Base-by-base conservation (phyloP, 2,329 filamentous ascomycete species). In the Penicillium corylophilum region DNA sequence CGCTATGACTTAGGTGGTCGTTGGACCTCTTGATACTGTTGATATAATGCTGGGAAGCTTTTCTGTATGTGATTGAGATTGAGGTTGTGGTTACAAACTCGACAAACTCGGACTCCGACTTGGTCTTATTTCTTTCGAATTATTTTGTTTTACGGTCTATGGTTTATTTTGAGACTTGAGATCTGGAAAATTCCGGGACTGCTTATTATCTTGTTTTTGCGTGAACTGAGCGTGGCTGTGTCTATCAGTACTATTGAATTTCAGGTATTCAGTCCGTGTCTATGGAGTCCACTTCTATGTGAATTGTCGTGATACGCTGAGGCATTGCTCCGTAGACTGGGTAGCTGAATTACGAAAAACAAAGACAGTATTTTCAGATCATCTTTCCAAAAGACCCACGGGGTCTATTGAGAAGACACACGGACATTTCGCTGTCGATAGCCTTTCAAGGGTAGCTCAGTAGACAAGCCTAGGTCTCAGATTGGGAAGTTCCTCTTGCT, bases 1-100 rank as follows among this genome's bases (percentile, higher is more conserved):
- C 51, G 69, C 70, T 8, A 55, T 72, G 54, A 59, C 65, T 44
- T 72, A 60, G 46, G 52, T 22, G 29, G 41, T 31, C 35, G 33
- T 16, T 15, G 5, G 9, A 35, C 5, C 35, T 7, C 9, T 12
- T 18, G 10, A 18, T 28, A 28, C 7, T 9, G 16, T 36, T 18
- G 35, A 38, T 38, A 38, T 13, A 38, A 22, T 22, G 18, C 16
- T 38, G 18, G 5, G 7, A n/a, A 5, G 35, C 18, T 18, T 12
- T 36, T 36, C 16, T 20, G 4, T 22, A 8, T 28, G 26, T 12
- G 35, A 16, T 9, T 41, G 38, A n/a, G 15, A n/a, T 36, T 18
- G 7, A 8, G 4, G 3, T n/a, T 5, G 33, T 2, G 33, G n/a
- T 36, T n/a, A 13, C n/a, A n/a, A n/a, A n/a, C n/a, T n/a, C n/a